Base-by-base conservation (phyloP, 305 asterid genomes). In the Ajuga reptans region DNA sequence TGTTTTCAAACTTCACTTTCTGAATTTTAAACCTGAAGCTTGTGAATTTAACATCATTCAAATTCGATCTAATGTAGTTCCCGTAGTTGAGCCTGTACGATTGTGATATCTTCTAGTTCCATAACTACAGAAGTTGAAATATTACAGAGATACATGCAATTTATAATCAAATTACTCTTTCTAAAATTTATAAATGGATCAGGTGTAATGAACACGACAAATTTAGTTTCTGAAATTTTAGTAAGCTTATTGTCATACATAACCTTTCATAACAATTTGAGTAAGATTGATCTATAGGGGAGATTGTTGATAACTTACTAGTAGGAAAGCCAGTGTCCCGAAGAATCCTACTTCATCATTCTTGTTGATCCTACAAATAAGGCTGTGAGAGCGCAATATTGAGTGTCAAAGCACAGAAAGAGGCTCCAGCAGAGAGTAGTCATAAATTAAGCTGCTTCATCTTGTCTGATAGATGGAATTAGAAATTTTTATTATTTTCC, bases 391-490 rank as follows among this genome's bases (percentile, higher is more conserved):
- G 47, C 31, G 69, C 14, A 39, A 31, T 41, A 50, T 42, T n/a
- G 42, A 47, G 43, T 29, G 31, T 0, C 37, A 43, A 31, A 16
- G 65, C 60, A 46, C 7, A 50, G 3, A 50, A 39, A 47, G 15
- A 46, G 69, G 63, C 37, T 24, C 29, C 18, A 2, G 17, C 53
- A 9, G 51, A 9, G 15, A 39, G 31, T 51, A 59, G 53, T 59
- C 43, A 53, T 12, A 50, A 36, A 9, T 49, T 4, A 4, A 71
- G 29, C 17, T 29, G 45, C 64, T 68, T 68, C 54, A 53, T 53
- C 53, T 68, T 68, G 37, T 27, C 55, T 72, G 43, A 49, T 51
- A 27, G 34, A 58, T 7, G 33, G 66, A 57, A 61, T 34, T 24
- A 16, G 11, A 58, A 66, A 46, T 14, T 7, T 6, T 9, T 50